Evolutionary conservation across 257 asterid genomes (phyloP).

Genomic region (Rubia yunnanensis): DNA sequence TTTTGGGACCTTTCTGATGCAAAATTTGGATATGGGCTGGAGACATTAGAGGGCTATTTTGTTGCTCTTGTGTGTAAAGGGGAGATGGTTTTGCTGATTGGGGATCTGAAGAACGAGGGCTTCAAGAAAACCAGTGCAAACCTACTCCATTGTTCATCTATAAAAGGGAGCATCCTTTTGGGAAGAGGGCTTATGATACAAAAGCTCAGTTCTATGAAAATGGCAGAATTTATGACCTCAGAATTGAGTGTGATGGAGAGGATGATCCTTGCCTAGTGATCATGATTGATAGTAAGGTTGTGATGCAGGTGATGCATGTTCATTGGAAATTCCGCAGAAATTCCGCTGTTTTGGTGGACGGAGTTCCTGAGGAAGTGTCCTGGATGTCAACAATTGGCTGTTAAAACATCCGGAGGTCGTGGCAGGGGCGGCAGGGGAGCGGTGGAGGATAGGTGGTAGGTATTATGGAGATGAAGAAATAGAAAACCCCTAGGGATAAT

Average conservation of each 20-base stretch:
- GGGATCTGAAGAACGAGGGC: slow-evolving; percentile 82
- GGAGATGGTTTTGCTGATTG: slow-evolving; percentile 57
- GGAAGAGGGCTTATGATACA: slow-evolving; percentile 52
- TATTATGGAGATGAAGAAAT: too few species aligned
- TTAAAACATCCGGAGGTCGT: slow-evolving; percentile 46
- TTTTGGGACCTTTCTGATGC: slow-evolving; percentile 80
- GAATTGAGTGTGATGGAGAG: slow-evolving; percentile 51
- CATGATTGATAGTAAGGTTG: slow-evolving; percentile 51
- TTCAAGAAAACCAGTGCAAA: slow-evolving; percentile 55
- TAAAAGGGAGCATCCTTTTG: slow-evolving; percentile 63
- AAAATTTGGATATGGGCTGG: slow-evolving; percentile 79
- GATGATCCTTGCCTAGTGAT: slow-evolving; percentile 57
- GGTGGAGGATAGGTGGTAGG: too few species aligned
- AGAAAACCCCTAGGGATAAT: too few species aligned
- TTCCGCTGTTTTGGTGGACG: slow-evolving; percentile 59
- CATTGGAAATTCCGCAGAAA: slow-evolving; percentile 88
- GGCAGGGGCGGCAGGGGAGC: too few species aligned
- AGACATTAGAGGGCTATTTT: slow-evolving; percentile 76
- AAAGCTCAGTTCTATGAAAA: slow-evolving; percentile 62
- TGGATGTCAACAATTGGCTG: slow-evolving; percentile 91
- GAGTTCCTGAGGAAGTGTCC: slow-evolving; percentile 68
- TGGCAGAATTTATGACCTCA: slow-evolving; percentile 66
- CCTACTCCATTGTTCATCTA: slow-evolving; percentile 43
- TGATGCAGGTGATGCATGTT: slow-evolving; percentile 68
- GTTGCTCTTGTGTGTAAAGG: slow-evolving; percentile 54